Evolutionary conservation across 2,329 filamentous ascomycete genomes (phyloP), one percentile per base, ranked within the genome.

Genomic region (Verticillium nubilum): DNA sequence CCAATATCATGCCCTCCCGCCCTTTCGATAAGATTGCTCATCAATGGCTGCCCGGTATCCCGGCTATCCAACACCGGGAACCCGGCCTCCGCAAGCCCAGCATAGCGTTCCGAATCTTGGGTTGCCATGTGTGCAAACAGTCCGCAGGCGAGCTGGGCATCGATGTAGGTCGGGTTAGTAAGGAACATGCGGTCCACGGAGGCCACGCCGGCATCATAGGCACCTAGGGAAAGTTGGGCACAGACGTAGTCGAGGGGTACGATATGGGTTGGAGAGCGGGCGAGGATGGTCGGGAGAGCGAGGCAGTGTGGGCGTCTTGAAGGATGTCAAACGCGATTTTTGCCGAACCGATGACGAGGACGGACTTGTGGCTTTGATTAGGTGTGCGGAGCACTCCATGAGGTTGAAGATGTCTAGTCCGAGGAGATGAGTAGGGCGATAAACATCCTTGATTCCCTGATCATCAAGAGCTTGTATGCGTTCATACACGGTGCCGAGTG

Each of bases 261-360:
- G 6, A 76, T 56, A 37, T 69, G 73, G 0, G 74, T 76, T 4
- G 69, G 68, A 0, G 73, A 74, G 2, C 74, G 69, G 7, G 62
- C 70, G 2, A 71, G 52, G 65, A 77, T 74, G 27, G 73, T 76
- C 0, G 70, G 69, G 61, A n/a, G 2, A 75, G 65, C 2, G 68
- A 68, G 2, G 70, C 67, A 1, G 59, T 37, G 54, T 70, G 60
- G 59, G 70, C 74, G 59, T 76, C 72, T n/a, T 69, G 65, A 26
- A 73, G 62, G 2, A 76, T 64, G 64, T 78, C 74, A 56, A 79
- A 78, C 5, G 72, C 76, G 2, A 73, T 75, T 59, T 77, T 78
- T 15, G 73, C 74, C 1, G 75, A 74, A 23, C 75, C 76, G 31
- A 75, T 66, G 7, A 76, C 63, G 6, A 70, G 50, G 12, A 71